A percentile compares a stretch with the other conserved stretches of the same genome.
Evolutionary conservation across 805 yeast species (phyloP).

Genomic region (Pichia ethanolica): DNA sequence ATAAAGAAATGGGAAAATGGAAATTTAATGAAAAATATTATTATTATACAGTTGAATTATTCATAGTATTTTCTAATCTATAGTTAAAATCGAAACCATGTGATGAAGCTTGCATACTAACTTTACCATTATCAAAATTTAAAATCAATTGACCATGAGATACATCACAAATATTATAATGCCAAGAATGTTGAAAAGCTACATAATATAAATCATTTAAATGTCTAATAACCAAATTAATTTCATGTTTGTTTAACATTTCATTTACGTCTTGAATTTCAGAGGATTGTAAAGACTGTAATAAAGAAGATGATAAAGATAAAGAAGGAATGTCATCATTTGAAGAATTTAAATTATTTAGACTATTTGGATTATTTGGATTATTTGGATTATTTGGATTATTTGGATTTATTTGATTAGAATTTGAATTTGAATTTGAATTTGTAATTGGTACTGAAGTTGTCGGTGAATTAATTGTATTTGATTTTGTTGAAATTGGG

Average conservation of each 20-base stretch:
- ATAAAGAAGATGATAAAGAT: constrained; percentile 18
- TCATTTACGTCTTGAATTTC: constrained; percentile 38
- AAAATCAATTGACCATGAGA: constrained; percentile 42
- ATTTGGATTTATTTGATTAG: not conserved
- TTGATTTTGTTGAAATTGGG: constrained; percentile 37
- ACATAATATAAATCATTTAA: constrained; percentile 55
- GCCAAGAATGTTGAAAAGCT: constrained; percentile 71
- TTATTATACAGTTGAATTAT: not conserved
- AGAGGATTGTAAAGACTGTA: constrained; percentile 15
- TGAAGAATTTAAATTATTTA: not conserved
- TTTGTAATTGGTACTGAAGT: too few species aligned
- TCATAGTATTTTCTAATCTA: constrained; percentile 22
- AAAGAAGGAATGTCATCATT: constrained; percentile 27
- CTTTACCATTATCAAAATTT: constrained; percentile 16
- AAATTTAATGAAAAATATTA: not conserved
- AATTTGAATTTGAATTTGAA: not conserved
- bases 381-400: not conserved
- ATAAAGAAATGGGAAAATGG: not conserved
- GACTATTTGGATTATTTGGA: too few species aligned
- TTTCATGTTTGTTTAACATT: constrained; percentile 32
- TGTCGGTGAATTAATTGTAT: too few species aligned
- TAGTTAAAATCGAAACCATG: constrained; percentile 59
- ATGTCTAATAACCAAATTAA: constrained; percentile 36
- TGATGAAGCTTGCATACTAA: constrained; percentile 46
- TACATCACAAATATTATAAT: constrained; percentile 62